These are phyloP conservation scores for Fusarium aywerte DNA, from an alignment of 2,329 filamentous ascomycete genomes.

Conservation along the genomic window DNA sequence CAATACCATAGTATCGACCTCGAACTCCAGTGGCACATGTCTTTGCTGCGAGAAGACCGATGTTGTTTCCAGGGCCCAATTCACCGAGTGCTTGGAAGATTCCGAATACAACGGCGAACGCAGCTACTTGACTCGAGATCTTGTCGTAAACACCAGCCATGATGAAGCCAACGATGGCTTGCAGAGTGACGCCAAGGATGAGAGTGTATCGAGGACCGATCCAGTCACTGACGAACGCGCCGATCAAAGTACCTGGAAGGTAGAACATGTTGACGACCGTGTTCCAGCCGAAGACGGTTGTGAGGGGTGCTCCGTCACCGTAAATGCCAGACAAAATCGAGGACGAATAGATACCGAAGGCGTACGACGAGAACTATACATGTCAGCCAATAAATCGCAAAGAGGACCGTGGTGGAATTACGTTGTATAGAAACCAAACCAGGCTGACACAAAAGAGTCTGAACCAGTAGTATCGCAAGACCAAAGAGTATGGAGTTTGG, in stretches of 20 bases:
- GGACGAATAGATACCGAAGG: slow-evolving; percentile 86
- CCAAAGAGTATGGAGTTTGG: slow-evolving; percentile 66
- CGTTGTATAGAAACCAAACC: slow-evolving; percentile 88
- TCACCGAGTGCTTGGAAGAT: slow-evolving; percentile 54
- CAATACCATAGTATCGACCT: slow-evolving; percentile 77
- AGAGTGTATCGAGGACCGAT: slow-evolving; percentile 82
- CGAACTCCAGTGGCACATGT: slow-evolving; percentile 89
- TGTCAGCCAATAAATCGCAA: not conserved
- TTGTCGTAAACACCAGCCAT: slow-evolving; percentile 83
- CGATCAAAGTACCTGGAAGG: slow-evolving; percentile 81
- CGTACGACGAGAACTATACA: slow-evolving; percentile 77
- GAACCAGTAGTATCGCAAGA: slow-evolving; percentile 76
- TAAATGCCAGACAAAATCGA: slow-evolving; percentile 76
- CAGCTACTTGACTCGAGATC: slow-evolving; percentile 66
- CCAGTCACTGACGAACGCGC: slow-evolving; percentile 80
- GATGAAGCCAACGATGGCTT: slow-evolving; percentile 85
- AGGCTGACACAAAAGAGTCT: slow-evolving; percentile 75
- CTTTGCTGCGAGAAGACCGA: slow-evolving; percentile 87
- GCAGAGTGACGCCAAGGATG: slow-evolving; percentile 73
- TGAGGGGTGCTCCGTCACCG: slow-evolving; percentile 69
- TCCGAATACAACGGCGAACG: slow-evolving; percentile 53
- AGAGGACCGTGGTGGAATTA: slow-evolving; percentile 47
- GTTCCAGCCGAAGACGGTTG: slow-evolving; percentile 87
- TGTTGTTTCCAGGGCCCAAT: slow-evolving; percentile 90
- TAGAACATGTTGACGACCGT: slow-evolving; percentile 91